Conservation (phyloP, 129 eudicot species). For the Cynara cardunculus region DNA sequence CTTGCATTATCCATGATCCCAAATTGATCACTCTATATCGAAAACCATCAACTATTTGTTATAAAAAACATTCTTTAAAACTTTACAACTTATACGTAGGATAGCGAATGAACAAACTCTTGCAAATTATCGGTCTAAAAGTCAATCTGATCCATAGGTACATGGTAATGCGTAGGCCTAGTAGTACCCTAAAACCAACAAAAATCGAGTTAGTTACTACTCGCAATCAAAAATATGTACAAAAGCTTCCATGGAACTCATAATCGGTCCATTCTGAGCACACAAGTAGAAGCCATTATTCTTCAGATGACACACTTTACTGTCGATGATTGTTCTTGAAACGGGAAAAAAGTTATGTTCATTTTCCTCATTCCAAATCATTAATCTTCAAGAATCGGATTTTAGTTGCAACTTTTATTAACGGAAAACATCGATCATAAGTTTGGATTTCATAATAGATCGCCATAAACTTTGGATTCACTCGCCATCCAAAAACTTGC, state of each 20-base stretch:
- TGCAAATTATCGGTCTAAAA: conserved; percentile 66
- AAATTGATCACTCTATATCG: no score
- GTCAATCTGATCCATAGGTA: conserved; percentile 62
- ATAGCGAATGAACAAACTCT: conserved; percentile 68
- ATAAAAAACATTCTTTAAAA: no score
- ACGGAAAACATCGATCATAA: no score
- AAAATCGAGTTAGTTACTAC: neutral
- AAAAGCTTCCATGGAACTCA: conserved; percentile 26
- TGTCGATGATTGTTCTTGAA: conserved; percentile 72
- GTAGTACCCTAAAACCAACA: conserved; percentile 53
- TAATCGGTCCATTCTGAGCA: conserved; percentile 76
- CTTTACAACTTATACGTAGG: conserved; percentile 60
- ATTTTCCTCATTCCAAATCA: neutral
- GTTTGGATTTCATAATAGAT: no score
- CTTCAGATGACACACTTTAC: conserved; percentile 64
- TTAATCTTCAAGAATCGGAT: neutral
- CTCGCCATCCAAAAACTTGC: no score
- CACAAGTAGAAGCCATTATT: conserved; percentile 74
- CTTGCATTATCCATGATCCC: no score
- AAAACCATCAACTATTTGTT: no score
- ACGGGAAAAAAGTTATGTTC: neutral
- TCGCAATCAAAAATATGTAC: neutral
- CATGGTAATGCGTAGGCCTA: conserved; percentile 84
- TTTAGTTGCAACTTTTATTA: no score
- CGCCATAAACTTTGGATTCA: no score